Conservation (phyloP, 805 yeast genomes). For the Starmerella potacharoeniae region DNA sequence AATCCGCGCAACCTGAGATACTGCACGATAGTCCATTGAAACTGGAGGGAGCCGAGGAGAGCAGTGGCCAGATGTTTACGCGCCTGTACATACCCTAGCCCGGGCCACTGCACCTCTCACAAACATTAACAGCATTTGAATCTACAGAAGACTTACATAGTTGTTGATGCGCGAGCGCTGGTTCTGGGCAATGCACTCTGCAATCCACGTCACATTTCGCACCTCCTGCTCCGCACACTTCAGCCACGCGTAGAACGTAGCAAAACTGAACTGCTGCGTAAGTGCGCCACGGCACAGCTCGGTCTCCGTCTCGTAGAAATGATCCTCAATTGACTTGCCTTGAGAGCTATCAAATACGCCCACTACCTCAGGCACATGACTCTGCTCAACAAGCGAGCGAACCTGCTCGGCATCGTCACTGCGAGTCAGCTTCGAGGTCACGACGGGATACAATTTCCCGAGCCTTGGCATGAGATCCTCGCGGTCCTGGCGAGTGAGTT, state of each 20-base stretch:
- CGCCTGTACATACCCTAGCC: not conserved
- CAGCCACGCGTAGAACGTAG: constrained; percentile 93
- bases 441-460: constrained; percentile 68
- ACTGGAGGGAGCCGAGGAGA: not conserved
- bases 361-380: constrained; percentile 25
- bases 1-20: not conserved
- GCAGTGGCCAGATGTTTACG: not conserved
- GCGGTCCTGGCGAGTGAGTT: constrained; percentile 63
- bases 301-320: constrained; percentile 88
- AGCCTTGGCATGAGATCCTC: constrained; percentile 61
- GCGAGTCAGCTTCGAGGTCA: constrained; percentile 53
- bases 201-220: constrained; percentile 97
- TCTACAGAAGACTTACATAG: constrained; percentile 73
- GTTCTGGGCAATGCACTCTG: constrained; percentile 97
- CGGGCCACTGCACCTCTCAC: not conserved
- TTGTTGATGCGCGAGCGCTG: constrained; percentile 89
- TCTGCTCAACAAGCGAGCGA: constrained; percentile 32
- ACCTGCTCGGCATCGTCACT: constrained; percentile 82
- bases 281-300: constrained; percentile 82
- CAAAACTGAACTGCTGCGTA: constrained; percentile 88
- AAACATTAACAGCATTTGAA: not conserved
- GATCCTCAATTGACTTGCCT: constrained; percentile 73
- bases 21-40: not conserved
- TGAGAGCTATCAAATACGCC: constrained; percentile 38
- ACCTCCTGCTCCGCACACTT: constrained; percentile 93